These are phyloP conservation scores for Leucosporidium creatinivorum DNA, from an alignment of 768 basidiomycete species.

Conservation along the genomic window DNA sequence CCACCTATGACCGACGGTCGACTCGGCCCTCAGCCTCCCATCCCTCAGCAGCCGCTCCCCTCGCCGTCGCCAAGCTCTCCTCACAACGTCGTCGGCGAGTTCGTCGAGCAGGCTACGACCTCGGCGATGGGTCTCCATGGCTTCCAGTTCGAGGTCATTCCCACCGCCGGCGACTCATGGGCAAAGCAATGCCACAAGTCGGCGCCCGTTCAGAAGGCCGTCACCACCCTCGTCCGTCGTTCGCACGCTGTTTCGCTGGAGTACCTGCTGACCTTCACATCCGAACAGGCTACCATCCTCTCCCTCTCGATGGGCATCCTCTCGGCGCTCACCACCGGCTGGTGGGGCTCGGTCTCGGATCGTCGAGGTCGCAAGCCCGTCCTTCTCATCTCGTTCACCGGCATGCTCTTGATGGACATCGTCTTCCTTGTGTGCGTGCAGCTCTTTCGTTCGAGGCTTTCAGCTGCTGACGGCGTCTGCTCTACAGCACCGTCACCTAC, in stretches of 20 bases:
- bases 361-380: constrained; percentile 40
- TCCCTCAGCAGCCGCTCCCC: background rate
- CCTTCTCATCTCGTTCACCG: constrained; percentile 40
- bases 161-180: constrained; percentile 2
- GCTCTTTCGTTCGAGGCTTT: background rate
- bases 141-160: background rate
- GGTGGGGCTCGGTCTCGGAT: constrained; percentile 44
- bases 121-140: no score
- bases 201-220: constrained; percentile 5
- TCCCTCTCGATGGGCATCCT: constrained; percentile 42
- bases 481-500: constrained; percentile 23
- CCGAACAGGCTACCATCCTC: constrained; percentile 29
- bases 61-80: background rate
- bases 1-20: background rate
- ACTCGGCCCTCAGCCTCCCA: background rate
- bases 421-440: constrained; percentile 17
- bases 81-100: background rate
- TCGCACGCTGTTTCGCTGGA: no score
- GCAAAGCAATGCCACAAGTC: constrained; percentile 12
- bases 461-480: no score
- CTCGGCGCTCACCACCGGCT: constrained; percentile 43
- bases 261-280: no score
- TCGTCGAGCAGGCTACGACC: background rate
- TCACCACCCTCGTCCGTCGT: background rate
- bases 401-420: constrained; percentile 39